Conservation (phyloP, 192 early-diverging fungal species). For the Linnemannia elongata region DNA sequence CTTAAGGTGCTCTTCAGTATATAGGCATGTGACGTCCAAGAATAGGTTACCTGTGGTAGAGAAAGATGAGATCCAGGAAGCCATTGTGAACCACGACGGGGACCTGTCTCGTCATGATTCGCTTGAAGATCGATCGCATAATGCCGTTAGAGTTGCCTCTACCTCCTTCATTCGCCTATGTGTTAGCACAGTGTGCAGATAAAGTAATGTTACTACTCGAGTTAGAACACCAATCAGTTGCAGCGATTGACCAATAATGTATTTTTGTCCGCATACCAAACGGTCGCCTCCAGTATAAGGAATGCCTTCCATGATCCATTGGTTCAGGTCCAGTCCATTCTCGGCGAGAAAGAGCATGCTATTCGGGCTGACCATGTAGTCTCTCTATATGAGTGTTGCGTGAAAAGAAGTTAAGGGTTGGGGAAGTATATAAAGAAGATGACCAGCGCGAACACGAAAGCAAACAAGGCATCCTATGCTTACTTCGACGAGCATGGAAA, state of each 20-base stretch:
- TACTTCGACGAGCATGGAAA: conserved; percentile 61
- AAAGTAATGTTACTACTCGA: neutral
- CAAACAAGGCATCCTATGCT: neutral
- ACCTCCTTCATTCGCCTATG: conserved; percentile 57
- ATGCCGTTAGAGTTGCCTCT: conserved; percentile 52
- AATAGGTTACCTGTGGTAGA: conserved; percentile 76
- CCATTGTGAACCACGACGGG: conserved; percentile 96
- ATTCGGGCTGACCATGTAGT: conserved; percentile 75
- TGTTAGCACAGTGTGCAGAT: neutral
- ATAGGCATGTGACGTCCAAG: no score
- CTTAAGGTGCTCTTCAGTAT: no score
- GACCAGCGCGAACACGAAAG: neutral
- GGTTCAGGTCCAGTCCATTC: conserved; percentile 90
- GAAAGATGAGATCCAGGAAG: conserved; percentile 90
- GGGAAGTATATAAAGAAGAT: neutral
- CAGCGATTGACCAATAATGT: neutral
- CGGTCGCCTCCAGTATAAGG: conserved; percentile 76
- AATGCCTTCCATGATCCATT: conserved; percentile 82
- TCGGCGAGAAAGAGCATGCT: conserved; percentile 87
- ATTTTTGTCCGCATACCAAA: conserved; percentile 33
- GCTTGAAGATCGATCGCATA: conserved; percentile 70
- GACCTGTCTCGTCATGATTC: conserved; percentile 61
- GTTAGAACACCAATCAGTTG: no score
- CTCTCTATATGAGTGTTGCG: conserved; percentile 51
- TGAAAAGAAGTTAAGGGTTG: neutral